These are phyloP conservation scores for Geranium incanum DNA, from an alignment of 441 rosid genomes.

Conservation along the genomic window DNA sequence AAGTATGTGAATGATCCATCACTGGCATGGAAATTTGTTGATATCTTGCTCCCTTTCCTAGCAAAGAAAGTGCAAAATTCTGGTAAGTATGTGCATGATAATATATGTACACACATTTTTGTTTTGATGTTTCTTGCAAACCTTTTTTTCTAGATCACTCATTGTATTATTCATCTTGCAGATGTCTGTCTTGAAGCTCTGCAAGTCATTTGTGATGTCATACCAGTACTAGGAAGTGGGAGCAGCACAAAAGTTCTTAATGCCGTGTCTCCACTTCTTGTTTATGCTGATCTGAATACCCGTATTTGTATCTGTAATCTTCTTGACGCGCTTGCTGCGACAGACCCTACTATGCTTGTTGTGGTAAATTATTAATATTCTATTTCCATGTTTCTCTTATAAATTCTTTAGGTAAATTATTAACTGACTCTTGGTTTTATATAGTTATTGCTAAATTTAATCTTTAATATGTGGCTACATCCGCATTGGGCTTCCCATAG, in stretches of 20 bases:
- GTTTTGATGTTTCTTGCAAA: conserved; percentile 8
- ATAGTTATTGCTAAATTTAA: not conserved
- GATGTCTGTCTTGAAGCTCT: conserved; percentile 52
- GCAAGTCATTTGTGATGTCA: conserved; percentile 50
- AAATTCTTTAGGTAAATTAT: not conserved
- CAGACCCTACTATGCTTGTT: conserved; percentile 50
- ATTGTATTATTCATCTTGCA: conserved; percentile 32
- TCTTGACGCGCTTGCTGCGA: conserved; percentile 59
- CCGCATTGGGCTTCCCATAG: not conserved
- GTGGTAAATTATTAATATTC: conserved; percentile 39
- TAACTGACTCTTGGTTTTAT: not conserved
- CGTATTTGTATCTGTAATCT: conserved; percentile 66
- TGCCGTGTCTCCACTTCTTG: conserved; percentile 62
- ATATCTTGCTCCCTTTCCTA: conserved; percentile 61
- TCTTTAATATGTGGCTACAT: not conserved
- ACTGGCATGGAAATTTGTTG: conserved; percentile 52
- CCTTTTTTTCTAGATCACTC: conserved; percentile 18
- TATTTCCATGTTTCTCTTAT: not conserved
- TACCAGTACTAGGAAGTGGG: conserved; percentile 45
- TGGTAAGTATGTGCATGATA: conserved; percentile 40
- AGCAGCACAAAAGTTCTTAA: conserved; percentile 42
- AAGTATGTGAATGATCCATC: conserved; percentile 48
- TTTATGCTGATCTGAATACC: conserved; percentile 49
- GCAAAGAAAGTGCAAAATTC: conserved; percentile 44
- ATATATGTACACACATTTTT: conserved; percentile 1